These are phyloP conservation scores for Paragyromitra xinjiangensis DNA, from an alignment of 495 filamentous ascomycete species.

Conservation along the genomic window DNA sequence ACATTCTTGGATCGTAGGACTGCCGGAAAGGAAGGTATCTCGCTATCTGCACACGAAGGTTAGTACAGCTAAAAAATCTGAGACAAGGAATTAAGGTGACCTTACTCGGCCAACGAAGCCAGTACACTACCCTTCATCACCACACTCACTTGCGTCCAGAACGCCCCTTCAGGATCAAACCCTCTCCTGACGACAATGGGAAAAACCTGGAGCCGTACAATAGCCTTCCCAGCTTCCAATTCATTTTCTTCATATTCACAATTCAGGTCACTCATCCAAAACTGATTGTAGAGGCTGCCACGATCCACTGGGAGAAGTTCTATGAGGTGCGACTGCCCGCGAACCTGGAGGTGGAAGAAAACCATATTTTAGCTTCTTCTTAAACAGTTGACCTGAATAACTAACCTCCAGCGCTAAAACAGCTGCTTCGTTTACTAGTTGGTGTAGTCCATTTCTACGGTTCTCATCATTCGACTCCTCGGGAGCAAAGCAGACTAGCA, in stretches of 20 bases:
- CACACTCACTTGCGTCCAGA: not conserved
- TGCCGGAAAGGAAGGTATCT: not conserved
- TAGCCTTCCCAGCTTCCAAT: conserved; percentile 2
- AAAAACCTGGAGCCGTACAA: conserved; percentile 21
- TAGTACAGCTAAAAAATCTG: too few relatives aligned
- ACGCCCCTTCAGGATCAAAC: not conserved
- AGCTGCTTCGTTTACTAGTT: conserved; percentile 6
- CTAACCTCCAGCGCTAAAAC: conserved; percentile 24
- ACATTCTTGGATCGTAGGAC: too few relatives aligned
- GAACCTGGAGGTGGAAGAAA: conserved; percentile 4
- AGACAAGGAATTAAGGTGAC: not conserved
- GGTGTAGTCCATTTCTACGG: not conserved
- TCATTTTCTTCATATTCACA: conserved; percentile 9
- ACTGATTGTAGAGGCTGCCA: not conserved
- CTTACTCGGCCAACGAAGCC: not conserved
- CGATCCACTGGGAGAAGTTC: not conserved
- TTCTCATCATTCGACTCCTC: not conserved
- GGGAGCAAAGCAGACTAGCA: not conserved
- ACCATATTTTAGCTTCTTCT: not conserved
- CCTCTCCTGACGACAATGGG: conserved; percentile 5
- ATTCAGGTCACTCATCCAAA: conserved; percentile 22
- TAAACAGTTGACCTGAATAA: not conserved
- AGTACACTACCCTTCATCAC: conserved; percentile 18
- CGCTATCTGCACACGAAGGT: not conserved
- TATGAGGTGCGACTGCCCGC: conserved; percentile 17